Evolutionary conservation across 176 grass and related monocot species (phyloP).

Genomic region (Chrysopogon serrulatus): DNA sequence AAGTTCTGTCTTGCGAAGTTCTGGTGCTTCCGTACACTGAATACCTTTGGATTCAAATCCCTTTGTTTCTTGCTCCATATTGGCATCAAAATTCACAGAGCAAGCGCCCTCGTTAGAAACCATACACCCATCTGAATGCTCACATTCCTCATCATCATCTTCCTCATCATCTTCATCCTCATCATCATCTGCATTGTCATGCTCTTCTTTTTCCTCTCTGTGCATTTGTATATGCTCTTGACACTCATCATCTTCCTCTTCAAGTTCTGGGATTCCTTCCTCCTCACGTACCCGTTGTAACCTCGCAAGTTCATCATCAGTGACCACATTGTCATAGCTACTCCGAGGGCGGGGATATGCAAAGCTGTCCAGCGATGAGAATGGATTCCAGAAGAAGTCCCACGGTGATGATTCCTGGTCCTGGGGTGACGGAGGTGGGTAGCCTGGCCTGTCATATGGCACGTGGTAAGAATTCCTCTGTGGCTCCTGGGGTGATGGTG

Average conservation of each 20-base stretch:
- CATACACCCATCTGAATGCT: constrained; percentile 39
- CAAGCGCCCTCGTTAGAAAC: constrained; percentile 18
- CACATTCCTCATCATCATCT: constrained; percentile 20
- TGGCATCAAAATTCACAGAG: constrained; percentile 27
- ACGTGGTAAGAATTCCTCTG: constrained; percentile 51
- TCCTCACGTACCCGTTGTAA: constrained; percentile 85
- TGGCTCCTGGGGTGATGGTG: constrained; percentile 54
- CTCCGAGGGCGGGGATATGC: constrained; percentile 51
- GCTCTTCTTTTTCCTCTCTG: constrained; percentile 26
- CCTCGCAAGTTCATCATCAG: constrained; percentile 78
- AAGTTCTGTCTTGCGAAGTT: constrained; percentile 44
- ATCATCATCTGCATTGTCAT: constrained; percentile 10
- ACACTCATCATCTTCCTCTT: constrained; percentile 68
- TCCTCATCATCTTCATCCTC: constrained; percentile 9
- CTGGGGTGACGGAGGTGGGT: constrained; percentile 60
- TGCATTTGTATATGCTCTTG: constrained; percentile 44
- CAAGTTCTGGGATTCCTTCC: constrained; percentile 97
- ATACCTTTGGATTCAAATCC: constrained; percentile 58
- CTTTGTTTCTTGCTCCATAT: constrained; percentile 48
- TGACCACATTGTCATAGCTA: constrained; percentile 52
- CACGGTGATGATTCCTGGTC: constrained; percentile 64
- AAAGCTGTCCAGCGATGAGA: constrained; percentile 63
- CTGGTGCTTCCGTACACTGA: constrained; percentile 39
- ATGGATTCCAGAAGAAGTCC: constrained; percentile 96
- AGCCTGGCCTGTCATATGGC: constrained; percentile 49